Conservation (phyloP, 768 basidiomycete genomes). For the Trametopsis cervina region DNA sequence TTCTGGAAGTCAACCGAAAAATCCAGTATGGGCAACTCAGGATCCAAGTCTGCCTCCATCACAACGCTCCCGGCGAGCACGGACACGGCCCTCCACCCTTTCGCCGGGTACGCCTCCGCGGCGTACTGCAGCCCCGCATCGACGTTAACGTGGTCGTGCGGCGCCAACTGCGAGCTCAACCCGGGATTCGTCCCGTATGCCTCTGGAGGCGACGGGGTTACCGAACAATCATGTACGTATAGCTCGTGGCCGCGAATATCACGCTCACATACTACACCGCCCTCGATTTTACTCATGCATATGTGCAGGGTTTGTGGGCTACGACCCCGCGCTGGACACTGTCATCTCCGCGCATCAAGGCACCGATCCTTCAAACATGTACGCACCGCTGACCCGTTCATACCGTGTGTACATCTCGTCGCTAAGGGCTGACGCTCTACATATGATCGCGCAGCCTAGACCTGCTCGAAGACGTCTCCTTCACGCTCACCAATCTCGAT, state of each 20-base stretch:
- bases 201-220: constrained; percentile 39
- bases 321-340: constrained; percentile 30
- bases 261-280: too few relatives aligned
- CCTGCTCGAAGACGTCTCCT: constrained; percentile 35
- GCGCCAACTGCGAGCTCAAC: constrained; percentile 38
- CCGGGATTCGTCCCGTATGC: constrained; percentile 39
- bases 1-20: too few relatives aligned
- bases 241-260: too few relatives aligned
- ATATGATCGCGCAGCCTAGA: too few relatives aligned
- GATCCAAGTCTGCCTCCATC: too few relatives aligned
- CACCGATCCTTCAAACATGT: constrained; percentile 17
- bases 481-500: constrained; percentile 29
- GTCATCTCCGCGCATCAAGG: constrained; percentile 34
- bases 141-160: constrained; percentile 25
- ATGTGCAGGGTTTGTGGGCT: constrained; percentile 54
- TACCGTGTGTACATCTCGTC: too few relatives aligned
- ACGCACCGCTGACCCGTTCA: too few relatives aligned
- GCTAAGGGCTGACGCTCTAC: too few relatives aligned
- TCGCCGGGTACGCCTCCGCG: constrained; percentile 24
- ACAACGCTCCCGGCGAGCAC: constrained; percentile 17
- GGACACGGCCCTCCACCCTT: constrained; percentile 22
- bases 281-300: too few relatives aligned
- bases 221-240: constrained; percentile 24
- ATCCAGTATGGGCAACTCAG: too few relatives aligned
- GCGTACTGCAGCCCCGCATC: constrained; percentile 24